These are phyloP conservation scores for Fomitopsis pinicola DNA, from an alignment of 1,284 basidiomycete species.

Conservation along the genomic window DNA sequence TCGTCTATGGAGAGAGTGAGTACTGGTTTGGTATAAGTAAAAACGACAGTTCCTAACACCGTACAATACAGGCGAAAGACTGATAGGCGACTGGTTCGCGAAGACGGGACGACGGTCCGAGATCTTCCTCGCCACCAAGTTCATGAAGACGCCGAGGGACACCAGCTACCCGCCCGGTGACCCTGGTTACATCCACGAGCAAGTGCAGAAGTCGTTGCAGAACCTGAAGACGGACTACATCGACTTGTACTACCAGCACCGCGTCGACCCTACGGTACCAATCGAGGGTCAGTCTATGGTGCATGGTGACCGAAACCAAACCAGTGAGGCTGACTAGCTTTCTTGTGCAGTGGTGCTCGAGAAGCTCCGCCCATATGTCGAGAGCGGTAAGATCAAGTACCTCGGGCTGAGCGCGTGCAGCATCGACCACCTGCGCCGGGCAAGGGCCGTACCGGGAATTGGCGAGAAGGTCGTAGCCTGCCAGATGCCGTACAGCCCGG, in stretches of 20 bases:
- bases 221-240: slow-evolving; percentile 1
- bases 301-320: not conserved
- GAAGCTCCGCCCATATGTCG: slow-evolving; percentile 1
- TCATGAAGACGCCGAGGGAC: slow-evolving; percentile 19
- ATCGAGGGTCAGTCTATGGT: slow-evolving; percentile 19
- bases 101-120: slow-evolving; percentile 33
- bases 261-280: slow-evolving; percentile 21
- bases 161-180: not conserved
- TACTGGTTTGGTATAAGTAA: not conserved
- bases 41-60: slow-evolving; percentile 8
- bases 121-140: slow-evolving; percentile 46
- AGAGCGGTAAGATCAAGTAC: slow-evolving; percentile 34
- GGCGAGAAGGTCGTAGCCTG: slow-evolving; percentile 25
- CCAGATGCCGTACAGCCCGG: slow-evolving; percentile 43
- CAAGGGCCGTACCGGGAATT: slow-evolving; percentile 36
- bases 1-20: slow-evolving; percentile 23
- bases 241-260: not conserved
- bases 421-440: slow-evolving; percentile 37
- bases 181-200: slow-evolving; percentile 18
- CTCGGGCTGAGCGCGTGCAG: slow-evolving; percentile 41
- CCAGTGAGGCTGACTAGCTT: not conserved
- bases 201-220: not conserved
- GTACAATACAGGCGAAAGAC: slow-evolving; percentile 24
- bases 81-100: slow-evolving; percentile 25
- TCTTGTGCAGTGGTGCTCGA: not conserved